A percentile compares a stretch with the other conserved stretches of the same genome.
phyloP scores from a whole-genome alignment of 805 yeast genomes.

The Cyberlindnera maritima region DNA sequence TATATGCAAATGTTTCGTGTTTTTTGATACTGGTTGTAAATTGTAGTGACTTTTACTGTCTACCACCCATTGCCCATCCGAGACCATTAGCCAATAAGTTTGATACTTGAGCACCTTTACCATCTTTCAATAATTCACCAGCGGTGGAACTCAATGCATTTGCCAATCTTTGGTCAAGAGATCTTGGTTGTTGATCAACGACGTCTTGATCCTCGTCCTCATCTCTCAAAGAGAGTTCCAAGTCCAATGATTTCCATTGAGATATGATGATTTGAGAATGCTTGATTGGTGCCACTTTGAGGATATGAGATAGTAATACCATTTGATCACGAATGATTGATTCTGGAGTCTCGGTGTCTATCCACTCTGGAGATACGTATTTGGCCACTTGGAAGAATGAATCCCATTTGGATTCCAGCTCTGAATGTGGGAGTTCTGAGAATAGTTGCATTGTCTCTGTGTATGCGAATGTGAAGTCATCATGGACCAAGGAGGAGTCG shows the following conservation, averaged over 20 bases:
- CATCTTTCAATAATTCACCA: constrained; percentile 18
- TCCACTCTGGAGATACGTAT: constrained; percentile 43
- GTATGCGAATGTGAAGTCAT: constrained; percentile 60
- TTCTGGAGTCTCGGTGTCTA: constrained; percentile 35
- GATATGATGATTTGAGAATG: constrained; percentile 54
- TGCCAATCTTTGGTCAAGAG: constrained; percentile 22
- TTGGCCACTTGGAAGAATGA: constrained; percentile 58
- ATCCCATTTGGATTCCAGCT: constrained; percentile 49
- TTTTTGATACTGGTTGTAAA: no score
- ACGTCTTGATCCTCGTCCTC: constrained; percentile 5
- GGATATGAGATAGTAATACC: constrained; percentile 48
- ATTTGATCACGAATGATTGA: constrained; percentile 47
- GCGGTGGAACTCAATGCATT: constrained; percentile 25
- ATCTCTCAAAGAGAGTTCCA: constrained; percentile 33
- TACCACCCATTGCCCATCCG: constrained; percentile 48
- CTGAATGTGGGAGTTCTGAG: constrained; percentile 8
- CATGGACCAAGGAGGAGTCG: constrained; percentile 61
- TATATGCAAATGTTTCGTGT: not conserved
- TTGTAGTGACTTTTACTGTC: constrained; percentile 7
- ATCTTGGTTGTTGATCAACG: constrained; percentile 4
- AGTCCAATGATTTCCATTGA: constrained; percentile 59
- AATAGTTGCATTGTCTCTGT: constrained; percentile 35
- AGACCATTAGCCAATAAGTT: constrained; percentile 44
- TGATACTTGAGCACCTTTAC: constrained; percentile 31
- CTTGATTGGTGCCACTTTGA: constrained; percentile 51